Conservation (phyloP, 1,139 yeast species). For the Kurtzmaniella quercitrusa region DNA sequence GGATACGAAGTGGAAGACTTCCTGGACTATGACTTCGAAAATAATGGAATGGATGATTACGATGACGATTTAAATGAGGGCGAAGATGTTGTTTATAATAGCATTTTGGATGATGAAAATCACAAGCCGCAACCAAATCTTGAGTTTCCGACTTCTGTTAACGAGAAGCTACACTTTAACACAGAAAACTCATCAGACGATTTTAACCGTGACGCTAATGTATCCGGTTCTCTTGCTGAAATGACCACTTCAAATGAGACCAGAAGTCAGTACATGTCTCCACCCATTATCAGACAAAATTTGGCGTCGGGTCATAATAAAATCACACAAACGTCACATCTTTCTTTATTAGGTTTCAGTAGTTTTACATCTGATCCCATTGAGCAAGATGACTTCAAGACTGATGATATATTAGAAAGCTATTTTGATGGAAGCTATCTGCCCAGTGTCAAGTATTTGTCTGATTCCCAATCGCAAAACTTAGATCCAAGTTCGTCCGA, state of each 20-base stretch:
- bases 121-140: neutral
- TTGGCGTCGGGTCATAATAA: neutral
- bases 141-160: neutral
- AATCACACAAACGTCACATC: neutral
- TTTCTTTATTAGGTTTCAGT: slow-evolving; percentile 1
- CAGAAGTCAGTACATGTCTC: neutral
- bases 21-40: slow-evolving; percentile 45
- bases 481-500: slow-evolving; percentile 1
- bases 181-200: neutral
- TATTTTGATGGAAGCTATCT: slow-evolving; percentile 26
- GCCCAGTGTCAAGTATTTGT: slow-evolving; percentile 13
- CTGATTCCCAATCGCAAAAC: slow-evolving; percentile 1
- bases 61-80: slow-evolving; percentile 39
- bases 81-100: slow-evolving; percentile 37
- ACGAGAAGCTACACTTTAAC: neutral
- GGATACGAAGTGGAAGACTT: slow-evolving; percentile 33
- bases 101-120: slow-evolving; percentile 37
- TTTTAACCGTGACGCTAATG: no score
- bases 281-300: neutral
- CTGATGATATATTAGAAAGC: slow-evolving; percentile 29
- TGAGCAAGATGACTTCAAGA: slow-evolving; percentile 13
- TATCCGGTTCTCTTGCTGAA: no score
- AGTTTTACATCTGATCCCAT: neutral
- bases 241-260: no score
- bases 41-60: slow-evolving; percentile 48